Evolutionary conservation across 2,329 filamentous ascomycete genomes (phyloP).

Genomic region (Colletotrichum nymphaeae): DNA sequence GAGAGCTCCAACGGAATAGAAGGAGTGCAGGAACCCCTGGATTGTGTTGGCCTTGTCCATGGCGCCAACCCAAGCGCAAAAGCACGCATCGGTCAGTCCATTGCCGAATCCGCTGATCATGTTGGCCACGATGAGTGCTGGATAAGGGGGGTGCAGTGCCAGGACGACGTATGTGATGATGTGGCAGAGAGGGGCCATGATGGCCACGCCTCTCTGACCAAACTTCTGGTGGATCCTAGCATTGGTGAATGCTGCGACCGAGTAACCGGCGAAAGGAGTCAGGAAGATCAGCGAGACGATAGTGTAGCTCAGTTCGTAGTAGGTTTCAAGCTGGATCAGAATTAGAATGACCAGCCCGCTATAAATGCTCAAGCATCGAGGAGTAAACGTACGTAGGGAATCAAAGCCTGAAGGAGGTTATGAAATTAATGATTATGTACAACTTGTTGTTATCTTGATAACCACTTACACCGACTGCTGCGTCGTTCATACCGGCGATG

Average conservation of each 20-base stretch:
- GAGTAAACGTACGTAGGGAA: conserved; percentile 49
- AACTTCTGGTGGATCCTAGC: conserved; percentile 68
- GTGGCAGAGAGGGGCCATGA: conserved; percentile 71
- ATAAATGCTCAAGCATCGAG: no score
- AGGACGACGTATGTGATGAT: conserved; percentile 70
- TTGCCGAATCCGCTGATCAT: conserved; percentile 75
- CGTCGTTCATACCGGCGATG: conserved; percentile 73
- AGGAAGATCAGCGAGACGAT: conserved; percentile 73
- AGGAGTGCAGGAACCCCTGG: conserved; percentile 73
- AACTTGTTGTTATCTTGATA: not conserved
- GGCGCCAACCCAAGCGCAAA: conserved; percentile 65
- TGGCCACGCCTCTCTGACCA: conserved; percentile 75
- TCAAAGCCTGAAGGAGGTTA: conserved; percentile 45
- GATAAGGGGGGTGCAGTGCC: conserved; percentile 72
- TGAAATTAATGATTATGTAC: not conserved
- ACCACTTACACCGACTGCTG: conserved; percentile 64
- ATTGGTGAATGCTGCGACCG: conserved; percentile 69
- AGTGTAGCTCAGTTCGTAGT: conserved; percentile 70
- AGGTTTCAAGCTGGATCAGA: conserved; percentile 63
- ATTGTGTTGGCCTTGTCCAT: conserved; percentile 77
- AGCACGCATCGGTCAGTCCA: conserved; percentile 67
- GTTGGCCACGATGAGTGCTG: conserved; percentile 71
- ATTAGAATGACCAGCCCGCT: not conserved
- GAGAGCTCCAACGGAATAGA: conserved; percentile 74
- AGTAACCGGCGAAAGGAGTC: conserved; percentile 73